Base-by-base conservation (phyloP, 257 asterid species). In the Solanum verrucosum region DNA sequence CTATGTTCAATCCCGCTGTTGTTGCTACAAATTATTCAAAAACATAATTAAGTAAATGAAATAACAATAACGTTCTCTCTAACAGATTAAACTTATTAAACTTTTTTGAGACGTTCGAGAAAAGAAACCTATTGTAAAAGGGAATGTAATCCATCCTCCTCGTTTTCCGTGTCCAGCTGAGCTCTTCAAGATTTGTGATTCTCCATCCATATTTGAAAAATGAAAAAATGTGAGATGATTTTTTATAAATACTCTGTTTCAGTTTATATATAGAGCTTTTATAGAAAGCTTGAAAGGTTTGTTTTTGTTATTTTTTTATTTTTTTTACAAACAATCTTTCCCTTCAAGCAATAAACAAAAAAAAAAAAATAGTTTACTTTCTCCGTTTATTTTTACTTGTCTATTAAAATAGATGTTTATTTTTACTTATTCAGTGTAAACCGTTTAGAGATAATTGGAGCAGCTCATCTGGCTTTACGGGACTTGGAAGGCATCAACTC, bases 61-160 rank as follows among this genome's bases (percentile, higher is more conserved):
- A 72, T 71, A 72, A 72, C 3, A 8, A 0, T 72, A 15, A 15
- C 35, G 12, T 7, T 71, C n/a, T 15, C 7, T 71, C 14, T 31
- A 31, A 71, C 7, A 31, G 0, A 0, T 42, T 42, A 42, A 42
- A 42, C 49, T 42, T 6, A 6, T 72, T 72, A 16, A 33, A 4
- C 15, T 72, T 59, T 44, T 63, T 65, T 2, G 11, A n/a, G 7
- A 65, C 16, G 8, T n/a, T 10, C 7, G 25, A 40, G 63, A 85
- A 85, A 52, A 9, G 11, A 35, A 6, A 93, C 96, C 94, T 92
- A 92, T 46, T 71, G 87, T 89, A 84, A 92, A 93, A 65, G 94
- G 95, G 49, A 89, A 83, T 42, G 95, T 89, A 88, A 11, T 85
- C 94, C 92, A 89, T 16, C 95, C 95, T 2, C 94, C 96, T 20